Evolutionary conservation across 768 basidiomycete genomes (phyloP), one percentile per base, ranked within the genome.

Genomic region (Podaxis rugospora): DNA sequence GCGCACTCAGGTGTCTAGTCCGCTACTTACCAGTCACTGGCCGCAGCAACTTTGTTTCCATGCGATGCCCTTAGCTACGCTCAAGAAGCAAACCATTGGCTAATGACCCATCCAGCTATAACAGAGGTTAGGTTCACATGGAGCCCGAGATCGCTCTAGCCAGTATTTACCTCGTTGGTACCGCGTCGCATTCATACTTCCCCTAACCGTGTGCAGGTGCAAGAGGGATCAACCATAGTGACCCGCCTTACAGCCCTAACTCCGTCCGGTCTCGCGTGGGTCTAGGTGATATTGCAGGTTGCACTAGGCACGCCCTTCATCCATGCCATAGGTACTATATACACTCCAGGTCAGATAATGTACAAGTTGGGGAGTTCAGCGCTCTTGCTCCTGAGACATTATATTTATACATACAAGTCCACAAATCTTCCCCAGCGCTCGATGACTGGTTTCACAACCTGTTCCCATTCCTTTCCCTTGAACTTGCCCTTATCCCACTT

Each of bases 351-450:
- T 10, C 47, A 23, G 18, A 14, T 57, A 57, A 14, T 32, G 6
- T 39, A 23, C 16, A 18, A 44, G 42, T 44, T 14, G n/a, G 25
- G 18, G 46, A 59, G 32, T 27, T 61, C 55, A 23, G 52, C 35
- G 28, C 18, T 49, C 35, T 21, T 49, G n/a, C 18, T 9, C 32
- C 55, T 44, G 11, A 18, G 32, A 40, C 23, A 49, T 18, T 13
- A 63, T 47, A 51, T 1, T 64, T 64, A 75, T 18, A 81, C 72
- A 74, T 76, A 77, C 25, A 74, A 63, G 36, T 75, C 74, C n/a
- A 83, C 79, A 70, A 90, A 93, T 27, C 62, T 75, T 1, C 88
- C 92, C 92, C 92, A 93, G 54, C 83, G 84, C 68, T 89, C 84
- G 54, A 93, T 83, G 4, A 92, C 84, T 44, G 89, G 89, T 64